Conservation (phyloP, 495 filamentous ascomycete species). For the Podospora didyma region DNA sequence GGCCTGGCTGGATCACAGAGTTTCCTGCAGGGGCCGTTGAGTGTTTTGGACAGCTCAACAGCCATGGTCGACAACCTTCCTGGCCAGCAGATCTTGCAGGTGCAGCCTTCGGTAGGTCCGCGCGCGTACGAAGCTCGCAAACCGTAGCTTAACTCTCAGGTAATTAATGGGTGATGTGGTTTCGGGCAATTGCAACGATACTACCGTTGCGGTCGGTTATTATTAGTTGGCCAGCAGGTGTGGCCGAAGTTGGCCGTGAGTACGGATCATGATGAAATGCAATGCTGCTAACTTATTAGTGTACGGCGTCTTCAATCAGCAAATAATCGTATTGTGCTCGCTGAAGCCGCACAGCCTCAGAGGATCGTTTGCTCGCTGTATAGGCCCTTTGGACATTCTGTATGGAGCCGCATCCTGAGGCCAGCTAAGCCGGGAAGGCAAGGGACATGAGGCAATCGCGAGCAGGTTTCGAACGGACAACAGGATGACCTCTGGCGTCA, state of each 20-base stretch:
- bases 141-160: neutral
- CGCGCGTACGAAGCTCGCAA: neutral
- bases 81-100: constrained; percentile 12
- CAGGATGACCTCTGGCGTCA: neutral
- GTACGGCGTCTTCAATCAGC: no score
- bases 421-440: neutral
- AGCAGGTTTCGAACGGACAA: neutral
- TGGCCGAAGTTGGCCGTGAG: neutral
- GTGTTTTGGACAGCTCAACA: neutral
- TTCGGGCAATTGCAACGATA: constrained; percentile 15
- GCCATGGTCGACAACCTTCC: neutral
- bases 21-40: constrained; percentile 6
- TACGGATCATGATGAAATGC: neutral
- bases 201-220: constrained; percentile 22
- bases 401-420: neutral
- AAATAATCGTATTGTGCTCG: no score
- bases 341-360: no score
- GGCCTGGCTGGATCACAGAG: neutral
- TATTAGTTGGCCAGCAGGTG: neutral
- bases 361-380: no score
- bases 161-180: constrained; percentile 13
- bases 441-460: neutral
- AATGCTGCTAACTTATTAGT: no score
- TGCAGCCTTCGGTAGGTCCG: neutral
- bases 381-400: neutral